phyloP scores from a whole-genome alignment of 306 rosid genomes.

The Cicer bijugum region DNA sequence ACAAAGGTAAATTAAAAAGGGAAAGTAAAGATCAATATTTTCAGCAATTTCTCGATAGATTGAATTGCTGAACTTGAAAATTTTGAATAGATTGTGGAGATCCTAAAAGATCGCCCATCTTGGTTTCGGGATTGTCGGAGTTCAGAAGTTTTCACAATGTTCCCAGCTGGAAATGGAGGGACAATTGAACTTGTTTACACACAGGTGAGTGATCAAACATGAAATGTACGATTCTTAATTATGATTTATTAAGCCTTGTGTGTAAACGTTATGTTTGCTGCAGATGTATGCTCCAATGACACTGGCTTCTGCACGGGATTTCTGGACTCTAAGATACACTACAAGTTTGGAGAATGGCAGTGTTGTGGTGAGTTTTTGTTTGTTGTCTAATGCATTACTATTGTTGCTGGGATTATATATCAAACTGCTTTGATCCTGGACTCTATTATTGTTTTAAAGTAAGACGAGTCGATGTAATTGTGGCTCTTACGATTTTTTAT shows the following conservation, averaged over 20 bases:
- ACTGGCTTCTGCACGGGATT: conserved; percentile 95
- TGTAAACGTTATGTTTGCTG: conserved; percentile 25
- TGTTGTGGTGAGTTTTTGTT: conserved; percentile 69
- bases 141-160: conserved; percentile 90
- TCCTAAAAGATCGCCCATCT: conserved; percentile 94
- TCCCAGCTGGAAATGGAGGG: conserved; percentile 95
- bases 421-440: not conserved
- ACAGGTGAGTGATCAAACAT: conserved; percentile 61
- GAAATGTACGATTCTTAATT: not conserved
- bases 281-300: conserved; percentile 95
- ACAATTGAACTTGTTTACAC: conserved; percentile 92
- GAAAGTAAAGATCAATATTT: not conserved
- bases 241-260: not conserved
- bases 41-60: conserved; percentile 27
- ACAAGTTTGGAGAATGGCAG: conserved; percentile 88
- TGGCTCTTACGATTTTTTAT: conserved; percentile 22
- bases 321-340: conserved; percentile 98
- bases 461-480: not conserved
- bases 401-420: not conserved
- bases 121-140: conserved; percentile 99
- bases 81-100: conserved; percentile 78
- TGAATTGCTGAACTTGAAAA: not conserved
- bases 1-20: conserved; percentile 59
- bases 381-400: not conserved
- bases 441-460: not conserved